phyloP scores from a whole-genome alignment of 495 filamentous ascomycete species.

The Aspergillus homomorphus region DNA sequence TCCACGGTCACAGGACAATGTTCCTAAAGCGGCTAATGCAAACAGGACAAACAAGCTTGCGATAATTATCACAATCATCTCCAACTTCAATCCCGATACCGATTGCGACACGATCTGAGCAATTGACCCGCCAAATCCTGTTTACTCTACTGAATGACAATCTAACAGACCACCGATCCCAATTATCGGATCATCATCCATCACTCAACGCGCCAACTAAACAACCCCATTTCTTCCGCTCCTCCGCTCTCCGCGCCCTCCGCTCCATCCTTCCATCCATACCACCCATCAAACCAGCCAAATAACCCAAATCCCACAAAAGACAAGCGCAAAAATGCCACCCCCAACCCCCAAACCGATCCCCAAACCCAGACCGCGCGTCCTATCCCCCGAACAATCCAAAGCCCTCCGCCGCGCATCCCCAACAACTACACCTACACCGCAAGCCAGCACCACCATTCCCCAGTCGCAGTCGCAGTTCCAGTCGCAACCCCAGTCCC shows the following conservation, averaged over 20 bases:
- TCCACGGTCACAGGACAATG: not conserved
- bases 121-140: not conserved
- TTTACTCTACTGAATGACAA: not conserved
- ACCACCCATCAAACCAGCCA: not conserved
- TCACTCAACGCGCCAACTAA: not conserved
- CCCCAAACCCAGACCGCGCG: slow-evolving; percentile 18
- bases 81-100: not conserved
- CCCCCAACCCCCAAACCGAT: not conserved
- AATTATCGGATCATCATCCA: not conserved
- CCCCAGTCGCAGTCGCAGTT: slow-evolving; percentile 3
- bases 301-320: not conserved
- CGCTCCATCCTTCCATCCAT: not conserved
- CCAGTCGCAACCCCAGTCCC: not conserved
- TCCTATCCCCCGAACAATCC: slow-evolving; percentile 24
- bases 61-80: slow-evolving; percentile 4
- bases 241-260: not conserved
- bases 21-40: slow-evolving; percentile 10
- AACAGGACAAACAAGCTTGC: slow-evolving; percentile 18
- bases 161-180: not conserved
- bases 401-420: slow-evolving; percentile 12
- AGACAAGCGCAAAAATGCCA: slow-evolving; percentile 3
- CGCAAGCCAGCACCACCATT: slow-evolving; percentile 1
- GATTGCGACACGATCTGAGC: not conserved
- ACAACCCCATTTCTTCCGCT: not conserved
- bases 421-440: not conserved